Evolutionary conservation across 2,329 filamentous ascomycete genomes (phyloP), one percentile per base, ranked within the genome.

Genomic region (Hypoxylon sp.): DNA sequence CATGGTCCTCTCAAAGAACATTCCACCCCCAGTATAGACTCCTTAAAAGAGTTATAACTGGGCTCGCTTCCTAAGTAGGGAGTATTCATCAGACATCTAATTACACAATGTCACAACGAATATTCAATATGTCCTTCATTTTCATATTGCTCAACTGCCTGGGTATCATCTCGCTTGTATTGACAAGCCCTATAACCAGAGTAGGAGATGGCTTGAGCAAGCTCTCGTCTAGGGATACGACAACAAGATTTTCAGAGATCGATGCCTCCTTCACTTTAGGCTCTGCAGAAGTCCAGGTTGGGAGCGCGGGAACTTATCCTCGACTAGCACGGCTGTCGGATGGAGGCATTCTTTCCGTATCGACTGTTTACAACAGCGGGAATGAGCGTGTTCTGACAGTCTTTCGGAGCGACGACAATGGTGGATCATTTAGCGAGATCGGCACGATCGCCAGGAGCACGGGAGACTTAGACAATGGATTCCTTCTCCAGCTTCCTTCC

Each of bases 381-480:
- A 70, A 60, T 5, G 63, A 72, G 8, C 76, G 76, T 2, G 72
- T 76, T 4, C 75, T 83, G 1, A 72, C 73, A 17, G 70, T 82
- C 8, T 73, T 80, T 2, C 75, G 72, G 39, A 82, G 80, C 67
- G 79, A 76, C 8, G 80, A 83, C 64, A 75, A 75, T 14, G 81
- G 79, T 29, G 71, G 66, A 5, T 76, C 73, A 13, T 83, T 82
- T 65, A 65, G 67, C 10, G 71, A 78, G 35, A 78, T 77, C 37
- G 78, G 78, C 29, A 78, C 80, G 54, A 77, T 83, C 11, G 78
- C 78, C 3, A 75, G 77, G 1, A 76, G 78, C 14, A 63, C 65
- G 1, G 80, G 78, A 3, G 81, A 83, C 61, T 71, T 81, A 14
- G 81, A 83, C 72, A 83, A 83, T 69, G 75, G 79, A 63, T 82